Evolutionary conservation across 495 filamentous ascomycete species (phyloP), one percentile per base, ranked within the genome.

Genomic region (Aspergillus taichungensis): DNA sequence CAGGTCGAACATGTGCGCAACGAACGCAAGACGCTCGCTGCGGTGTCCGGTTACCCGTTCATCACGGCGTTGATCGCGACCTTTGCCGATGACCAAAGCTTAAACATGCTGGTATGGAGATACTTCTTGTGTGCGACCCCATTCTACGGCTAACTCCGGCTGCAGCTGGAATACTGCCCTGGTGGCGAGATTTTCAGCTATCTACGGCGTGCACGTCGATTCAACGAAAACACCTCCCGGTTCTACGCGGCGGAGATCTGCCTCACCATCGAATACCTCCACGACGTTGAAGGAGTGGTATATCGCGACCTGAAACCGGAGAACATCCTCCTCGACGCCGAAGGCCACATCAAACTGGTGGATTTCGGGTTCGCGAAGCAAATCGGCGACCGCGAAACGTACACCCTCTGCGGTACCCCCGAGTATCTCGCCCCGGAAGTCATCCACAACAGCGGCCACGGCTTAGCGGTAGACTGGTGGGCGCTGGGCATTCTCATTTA

Each of bases 401-500:
- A 96, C 61, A 98, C 92, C 6, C 76, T 96, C 3, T 97, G 92
- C 56, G 92, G 92, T 14, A 98, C 92, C 0, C 92, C 91, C 24
- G 92, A 98, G 57, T 98, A 98, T 62, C 75, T 98, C 13, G 90
- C 92, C 3, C 92, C 92, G 2, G 92, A 98, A 68, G 90, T 96
- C 13, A 96, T 98, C 46, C 84, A 90, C 51, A 94, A 89, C 61
- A 91, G 88, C 57, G 90, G 89, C 10, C 92, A 98, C 59, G 89
- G 87, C 28, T 87, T 87, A 31, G 91, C 92, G 0, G 92, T 98
- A n/a, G 92, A 98, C 64, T 98, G 92, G 92, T 98, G 92, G 92
- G 94, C 92, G 6, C 72, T 97, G 50, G 92, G 92, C 6, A 94
- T 98, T 51, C 64, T 98, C 40, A 87, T 96, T 43, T 97, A 94